Base-by-base conservation (phyloP, 164 flowering plant genomes). In the Nelumbo lutea region DNA sequence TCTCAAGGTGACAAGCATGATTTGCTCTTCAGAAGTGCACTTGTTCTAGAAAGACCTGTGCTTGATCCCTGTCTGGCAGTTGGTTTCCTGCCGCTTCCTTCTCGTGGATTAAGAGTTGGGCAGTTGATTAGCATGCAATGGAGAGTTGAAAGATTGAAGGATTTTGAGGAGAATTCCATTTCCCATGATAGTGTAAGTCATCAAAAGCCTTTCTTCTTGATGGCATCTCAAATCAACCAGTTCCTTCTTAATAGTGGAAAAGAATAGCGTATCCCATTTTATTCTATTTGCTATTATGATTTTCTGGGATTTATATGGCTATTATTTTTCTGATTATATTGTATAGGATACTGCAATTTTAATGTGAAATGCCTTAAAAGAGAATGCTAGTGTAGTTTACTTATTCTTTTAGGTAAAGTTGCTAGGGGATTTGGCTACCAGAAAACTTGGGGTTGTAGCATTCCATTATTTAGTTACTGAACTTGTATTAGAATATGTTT, bases 41-140 rank as follows among this genome's bases (percentile, higher is more conserved):
- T 96, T 77, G 81, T 79, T 72, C 78, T 96, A 68, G 95, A 90
- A 71, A 81, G 88, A 71, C 97, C 97, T 65, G 91, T 93, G 61
- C 88, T 88, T 65, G 93, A 96, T 47, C 99, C 98, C 44, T 88
- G 87, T 79, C 65, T 93, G 68, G 95, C 98, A n/a, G 93, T 93
- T 81, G 99, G 98, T 67, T 93, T 96, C 76, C 93, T 93, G 69
- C 93, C 99, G 64, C 86, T 96, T 58, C 88, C 93, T 62, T 85
- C 90, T n/a, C 81, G 59, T 73, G 81, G 89, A 56, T 90, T 96
- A 43, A 82, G 90, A 80, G 99, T 96, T 78, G 98, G 98, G 62
- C 89, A 96, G 75, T 87, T 96, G 58, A 82, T 96, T 69, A 84
- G 83, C 73, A 85, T 96, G 84, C 75, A 82, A 71, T 96, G 99